These are phyloP conservation scores for Diplogelasinospora grovesii DNA, from an alignment of 495 filamentous ascomycete species.

Conservation along the genomic window DNA sequence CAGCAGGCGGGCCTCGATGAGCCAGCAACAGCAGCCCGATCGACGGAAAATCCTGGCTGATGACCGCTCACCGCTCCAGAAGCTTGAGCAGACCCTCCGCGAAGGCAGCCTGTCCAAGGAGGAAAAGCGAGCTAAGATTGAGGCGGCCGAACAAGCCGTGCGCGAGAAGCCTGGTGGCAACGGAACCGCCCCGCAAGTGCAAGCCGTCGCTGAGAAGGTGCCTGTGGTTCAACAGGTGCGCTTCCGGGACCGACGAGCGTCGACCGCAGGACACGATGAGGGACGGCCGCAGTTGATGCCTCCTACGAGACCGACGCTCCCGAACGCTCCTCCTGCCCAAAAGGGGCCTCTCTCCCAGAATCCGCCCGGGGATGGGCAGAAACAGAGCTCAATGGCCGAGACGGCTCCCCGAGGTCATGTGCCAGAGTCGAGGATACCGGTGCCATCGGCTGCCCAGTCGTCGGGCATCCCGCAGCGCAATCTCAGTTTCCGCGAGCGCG, in stretches of 20 bases:
- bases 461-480: conserved; percentile 37
- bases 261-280: conserved; percentile 7
- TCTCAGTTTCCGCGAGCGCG: conserved; percentile 45
- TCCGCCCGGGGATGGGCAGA: conserved; percentile 28
- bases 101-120: conserved; percentile 88
- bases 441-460: conserved; percentile 13
- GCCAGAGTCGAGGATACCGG: conserved; percentile 23
- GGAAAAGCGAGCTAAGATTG: conserved; percentile 74
- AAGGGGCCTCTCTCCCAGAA: conserved; percentile 30
- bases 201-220: conserved; percentile 14
- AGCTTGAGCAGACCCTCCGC: conserved; percentile 79
- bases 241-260: conserved; percentile 13
- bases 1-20: conserved; percentile 18
- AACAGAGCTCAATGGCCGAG: conserved; percentile 15
- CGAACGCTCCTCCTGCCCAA: conserved; percentile 3
- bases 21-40: conserved; percentile 13
- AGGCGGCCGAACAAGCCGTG: conserved; percentile 59
- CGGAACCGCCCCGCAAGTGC: conserved; percentile 4
- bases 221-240: conserved; percentile 17
- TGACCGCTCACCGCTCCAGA: conserved; percentile 84
- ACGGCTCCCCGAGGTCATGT: conserved; percentile 22
- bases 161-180: conserved; percentile 40
- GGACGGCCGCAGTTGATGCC: conserved; percentile 6
- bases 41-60: conserved; percentile 55
- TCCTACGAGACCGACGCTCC: conserved; percentile 15